Conservation (phyloP, 2,329 filamentous ascomycete genomes). For the Lachnum nothofagi region DNA sequence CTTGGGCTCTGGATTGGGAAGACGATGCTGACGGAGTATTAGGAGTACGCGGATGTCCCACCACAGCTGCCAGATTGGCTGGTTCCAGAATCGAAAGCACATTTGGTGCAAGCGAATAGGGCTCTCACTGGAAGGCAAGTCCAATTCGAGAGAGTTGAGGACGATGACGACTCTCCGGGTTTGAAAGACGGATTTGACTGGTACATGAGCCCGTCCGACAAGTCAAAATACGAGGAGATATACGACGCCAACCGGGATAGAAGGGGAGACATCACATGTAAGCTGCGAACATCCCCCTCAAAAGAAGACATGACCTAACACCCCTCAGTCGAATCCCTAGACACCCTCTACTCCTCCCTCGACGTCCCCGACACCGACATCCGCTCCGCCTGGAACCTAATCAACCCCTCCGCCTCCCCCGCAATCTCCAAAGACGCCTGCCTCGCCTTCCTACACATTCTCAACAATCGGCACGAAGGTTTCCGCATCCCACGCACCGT, state of each 20-base stretch:
- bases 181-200: conserved; percentile 97
- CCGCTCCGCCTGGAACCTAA: conserved; percentile 90
- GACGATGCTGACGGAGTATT: conserved; percentile 8
- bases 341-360: conserved; percentile 78
- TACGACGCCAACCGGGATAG: conserved; percentile 87
- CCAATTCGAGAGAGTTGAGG: conserved; percentile 79
- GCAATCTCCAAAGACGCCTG: conserved; percentile 92
- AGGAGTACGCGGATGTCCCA: conserved; percentile 92
- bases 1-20: conserved; percentile 3
- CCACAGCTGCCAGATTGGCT: conserved; percentile 86
- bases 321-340: conserved; percentile 63
- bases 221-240: conserved; percentile 93
- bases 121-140: conserved; percentile 74
- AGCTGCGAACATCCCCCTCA: conserved; percentile 32
- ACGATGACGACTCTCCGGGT: conserved; percentile 74
- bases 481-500: conserved; percentile 89
- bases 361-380: conserved; percentile 73
- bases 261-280: conserved; percentile 77
- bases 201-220: conserved; percentile 95
- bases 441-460: conserved; percentile 91
- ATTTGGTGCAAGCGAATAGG: conserved; percentile 77
- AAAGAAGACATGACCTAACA: conserved; percentile 21
- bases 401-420: conserved; percentile 80
- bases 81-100: conserved; percentile 88
- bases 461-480: conserved; percentile 92